Evolutionary conservation across 345 rosid species (phyloP), one percentile per base, ranked within the genome.

Genomic region (Microcos paniculata): DNA sequence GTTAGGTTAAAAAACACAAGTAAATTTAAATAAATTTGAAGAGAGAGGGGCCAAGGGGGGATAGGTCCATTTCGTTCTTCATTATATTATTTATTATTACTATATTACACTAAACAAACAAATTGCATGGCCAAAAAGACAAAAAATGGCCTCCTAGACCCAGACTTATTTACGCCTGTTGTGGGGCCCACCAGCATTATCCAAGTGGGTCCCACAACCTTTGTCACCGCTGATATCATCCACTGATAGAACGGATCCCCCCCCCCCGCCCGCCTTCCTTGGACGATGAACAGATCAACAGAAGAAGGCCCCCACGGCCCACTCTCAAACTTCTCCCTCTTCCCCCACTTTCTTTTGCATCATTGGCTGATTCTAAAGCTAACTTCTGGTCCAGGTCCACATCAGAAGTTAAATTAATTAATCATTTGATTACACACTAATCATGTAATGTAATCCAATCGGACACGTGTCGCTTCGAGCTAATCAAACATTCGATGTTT

Each of bases 181-280:
- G 58, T 16, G 74, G 72, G 72, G 5, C 83, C 83, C 62, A 78
- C 75, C 8, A 3, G 51, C 71, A 72, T 52, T 28, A 59, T 62
- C 45, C 53, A 49, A 53, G 21, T 45, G 71, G 76, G 14, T 23
- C 62, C 23, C 55, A 3, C 69, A 79, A 30, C 15, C 16, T 62
- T 0, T 62, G 78, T 48, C 76, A 57, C 26, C 3, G 66, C 72
- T 81, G 81, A 75, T 61, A 58, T 77, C 78, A 75, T 31, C 57
- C 4, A 10, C 19, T 45, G 68, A 35, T 33, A 40, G 71, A 61
- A 19, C 19, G 30, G 61, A 75, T 52, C 55, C 53, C 53, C 53
- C 1, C 62, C 8, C 59, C 59, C 59, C 59, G 4, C 15, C 59
- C 28, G 5, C 12, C 15, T 14, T 3, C 12, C 52, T 21, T 21